phyloP scores from a whole-genome alignment of 2,329 filamentous ascomycete species.

The Dothideomycetes sp. region DNA sequence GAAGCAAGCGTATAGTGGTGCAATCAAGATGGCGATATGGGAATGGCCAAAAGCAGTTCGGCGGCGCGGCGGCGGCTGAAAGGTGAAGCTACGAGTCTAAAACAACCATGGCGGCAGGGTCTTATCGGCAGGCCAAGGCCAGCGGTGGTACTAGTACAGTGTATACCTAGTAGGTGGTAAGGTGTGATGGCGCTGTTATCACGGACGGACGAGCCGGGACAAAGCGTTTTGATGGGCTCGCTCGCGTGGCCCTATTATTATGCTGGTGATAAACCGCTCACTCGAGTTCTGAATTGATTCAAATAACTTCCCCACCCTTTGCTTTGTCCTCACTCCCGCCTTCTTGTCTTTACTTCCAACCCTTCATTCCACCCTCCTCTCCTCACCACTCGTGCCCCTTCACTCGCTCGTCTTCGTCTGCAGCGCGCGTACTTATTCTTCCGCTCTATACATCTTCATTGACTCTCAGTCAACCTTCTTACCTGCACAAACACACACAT shows the following conservation, averaged over 20 bases:
- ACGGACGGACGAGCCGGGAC: no score
- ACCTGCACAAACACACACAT: no score
- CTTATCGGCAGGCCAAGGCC: conserved; percentile 12
- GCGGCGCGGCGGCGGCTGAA: conserved; percentile 10
- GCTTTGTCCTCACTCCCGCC: conserved; percentile 1
- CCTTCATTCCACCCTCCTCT: not conserved
- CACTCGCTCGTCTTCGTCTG: conserved; percentile 1
- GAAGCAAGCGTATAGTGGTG: not conserved
- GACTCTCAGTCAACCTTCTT: conserved; percentile 14
- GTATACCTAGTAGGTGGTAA: no score
- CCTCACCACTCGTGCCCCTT: no score
- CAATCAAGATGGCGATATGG: conserved; percentile 5
- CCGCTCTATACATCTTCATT: conserved; percentile 3
- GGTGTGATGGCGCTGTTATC: no score
- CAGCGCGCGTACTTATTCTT: conserved; percentile 10
- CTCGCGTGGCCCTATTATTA: conserved; percentile 9
- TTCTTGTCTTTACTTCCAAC: conserved; percentile 5
- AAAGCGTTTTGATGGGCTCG: no score
- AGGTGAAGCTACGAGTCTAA: conserved; percentile 5
- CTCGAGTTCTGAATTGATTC: conserved; percentile 5
- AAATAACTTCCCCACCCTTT: conserved; percentile 13
- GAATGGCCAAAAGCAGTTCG: conserved; percentile 3
- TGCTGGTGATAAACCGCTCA: conserved; percentile 5
- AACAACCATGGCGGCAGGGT: no score
- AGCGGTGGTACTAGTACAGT: no score